Evolutionary conservation across 495 filamentous ascomycete species (phyloP).

Genomic region (Penicillium ochrochloron): DNA sequence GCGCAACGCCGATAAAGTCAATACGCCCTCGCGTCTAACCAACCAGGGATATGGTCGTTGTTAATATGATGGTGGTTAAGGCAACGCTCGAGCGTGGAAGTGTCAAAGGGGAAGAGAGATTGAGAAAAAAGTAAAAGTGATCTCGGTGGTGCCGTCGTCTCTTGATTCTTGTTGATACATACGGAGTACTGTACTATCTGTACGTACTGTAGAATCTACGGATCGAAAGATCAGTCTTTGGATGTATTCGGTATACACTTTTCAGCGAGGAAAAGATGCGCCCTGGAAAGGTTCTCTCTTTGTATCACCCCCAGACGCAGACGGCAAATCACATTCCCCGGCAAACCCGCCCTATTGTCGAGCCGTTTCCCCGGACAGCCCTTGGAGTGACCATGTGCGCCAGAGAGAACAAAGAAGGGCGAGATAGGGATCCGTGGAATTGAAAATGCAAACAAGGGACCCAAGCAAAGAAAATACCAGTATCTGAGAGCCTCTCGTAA

Average conservation of each 20-base stretch:
- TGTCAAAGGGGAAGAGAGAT: not conserved
- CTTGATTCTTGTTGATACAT: too few relatives aligned
- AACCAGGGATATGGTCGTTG: slow-evolving; percentile 8
- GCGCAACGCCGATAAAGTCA: slow-evolving; percentile 14
- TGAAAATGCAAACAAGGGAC: not conserved
- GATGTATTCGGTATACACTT: not conserved
- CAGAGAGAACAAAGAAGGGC: slow-evolving; percentile 4
- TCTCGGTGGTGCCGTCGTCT: not conserved
- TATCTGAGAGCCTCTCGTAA: not conserved
- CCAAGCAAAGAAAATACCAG: not conserved
- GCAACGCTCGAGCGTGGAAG: not conserved
- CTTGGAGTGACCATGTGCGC: slow-evolving; percentile 17
- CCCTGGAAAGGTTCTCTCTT: slow-evolving; percentile 13
- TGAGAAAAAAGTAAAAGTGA: not conserved
- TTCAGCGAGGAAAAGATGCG: not conserved
- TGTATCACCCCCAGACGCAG: slow-evolving; percentile 17
- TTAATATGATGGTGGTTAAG: not conserved
- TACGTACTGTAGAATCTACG: not conserved
- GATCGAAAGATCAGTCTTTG: not conserved
- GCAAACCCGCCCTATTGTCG: slow-evolving; percentile 23
- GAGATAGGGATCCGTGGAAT: not conserved
- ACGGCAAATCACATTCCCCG: slow-evolving; percentile 29
- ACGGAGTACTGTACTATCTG: too few relatives aligned
- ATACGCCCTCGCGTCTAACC: not conserved
- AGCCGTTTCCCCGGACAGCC: slow-evolving; percentile 21